Evolutionary conservation across 2,329 filamentous ascomycete species (phyloP).

Genomic region (Aspergillus alliaceus): DNA sequence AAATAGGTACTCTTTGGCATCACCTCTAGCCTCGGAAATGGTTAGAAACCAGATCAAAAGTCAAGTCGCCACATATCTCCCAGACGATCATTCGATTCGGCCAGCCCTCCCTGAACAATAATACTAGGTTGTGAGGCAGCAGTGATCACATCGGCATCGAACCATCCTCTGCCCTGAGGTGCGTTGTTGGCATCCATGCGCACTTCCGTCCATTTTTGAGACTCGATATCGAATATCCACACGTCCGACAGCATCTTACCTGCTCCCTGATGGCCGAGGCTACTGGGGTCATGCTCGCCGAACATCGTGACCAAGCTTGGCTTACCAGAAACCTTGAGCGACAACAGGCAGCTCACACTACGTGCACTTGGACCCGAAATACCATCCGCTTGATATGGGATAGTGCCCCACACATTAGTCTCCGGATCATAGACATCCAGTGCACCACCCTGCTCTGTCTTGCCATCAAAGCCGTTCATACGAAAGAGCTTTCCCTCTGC

Average conservation of each 20-base stretch:
- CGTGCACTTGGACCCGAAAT: constrained; percentile 47
- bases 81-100: constrained; percentile 52
- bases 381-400: constrained; percentile 41
- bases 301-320: constrained; percentile 52
- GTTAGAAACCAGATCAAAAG: too few species aligned
- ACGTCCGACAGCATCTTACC: constrained; percentile 57
- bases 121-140: constrained; percentile 28
- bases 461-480: constrained; percentile 78
- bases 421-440: constrained; percentile 61
- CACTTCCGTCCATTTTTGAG: constrained; percentile 36
- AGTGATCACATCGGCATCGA: constrained; percentile 49
- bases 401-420: constrained; percentile 41
- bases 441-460: constrained; percentile 66
- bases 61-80: constrained; percentile 47
- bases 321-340: constrained; percentile 38
- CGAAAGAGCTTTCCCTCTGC: constrained; percentile 67
- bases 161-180: constrained; percentile 54
- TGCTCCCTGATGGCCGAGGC: constrained; percentile 54
- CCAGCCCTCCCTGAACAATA: constrained; percentile 53
- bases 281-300: constrained; percentile 55
- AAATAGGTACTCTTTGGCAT: too few species aligned
- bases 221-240: constrained; percentile 48
- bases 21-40: too few species aligned
- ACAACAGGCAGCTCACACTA: constrained; percentile 51
- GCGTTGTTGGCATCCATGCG: constrained; percentile 16